Evolutionary conservation across 768 basidiomycete genomes (phyloP), one percentile per base, ranked within the genome.

Genomic region (Termitomyces sp.): DNA sequence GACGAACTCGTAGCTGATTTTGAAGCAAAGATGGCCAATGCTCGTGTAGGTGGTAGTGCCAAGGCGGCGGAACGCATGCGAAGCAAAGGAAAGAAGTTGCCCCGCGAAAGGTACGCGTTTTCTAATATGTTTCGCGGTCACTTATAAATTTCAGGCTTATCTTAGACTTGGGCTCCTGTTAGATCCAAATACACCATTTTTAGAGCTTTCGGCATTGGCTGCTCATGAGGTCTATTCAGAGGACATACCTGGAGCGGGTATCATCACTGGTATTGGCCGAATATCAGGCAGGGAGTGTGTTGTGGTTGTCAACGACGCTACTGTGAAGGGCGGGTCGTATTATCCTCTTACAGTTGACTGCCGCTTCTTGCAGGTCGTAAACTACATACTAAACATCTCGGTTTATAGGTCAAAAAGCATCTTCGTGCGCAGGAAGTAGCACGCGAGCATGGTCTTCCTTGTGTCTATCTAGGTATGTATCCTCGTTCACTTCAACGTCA

Each of bases 371-470:
- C 7, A 44, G 22, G 27, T 37, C 30, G 20, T 12, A 47, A 36
- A 12, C 34, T 24, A 37, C 42, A 12, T 13, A 9, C 36, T 61
- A 15, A 51, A 11, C 13, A n/a, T 41, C 6, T 37, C 42, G 11
- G 2, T 58, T 54, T 61, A 33, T 57, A 89, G 83, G 90, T 98
- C 65, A 98, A 97, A 84, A 98, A 98, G 70, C 95, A 98, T 65
- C 73, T 98, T 27, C 84, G 95, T 20, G 95, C 95, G 0, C 95
- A 98, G 69, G 93, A 97, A 69, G 87, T 98, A 61, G 95, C 95
- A n/a, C 77, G 86, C 59, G 93, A 96, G 75, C 90, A 96, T 68
- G 81, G 86, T 4, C 73, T 97, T 34, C 94, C 95, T 11, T 96
- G 94, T 70, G 83, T 98, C 44, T 98, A 98, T 72, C 79, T 96